phyloP scores from a whole-genome alignment of 495 filamentous ascomycete genomes.

The Neurospora tetraspora region DNA sequence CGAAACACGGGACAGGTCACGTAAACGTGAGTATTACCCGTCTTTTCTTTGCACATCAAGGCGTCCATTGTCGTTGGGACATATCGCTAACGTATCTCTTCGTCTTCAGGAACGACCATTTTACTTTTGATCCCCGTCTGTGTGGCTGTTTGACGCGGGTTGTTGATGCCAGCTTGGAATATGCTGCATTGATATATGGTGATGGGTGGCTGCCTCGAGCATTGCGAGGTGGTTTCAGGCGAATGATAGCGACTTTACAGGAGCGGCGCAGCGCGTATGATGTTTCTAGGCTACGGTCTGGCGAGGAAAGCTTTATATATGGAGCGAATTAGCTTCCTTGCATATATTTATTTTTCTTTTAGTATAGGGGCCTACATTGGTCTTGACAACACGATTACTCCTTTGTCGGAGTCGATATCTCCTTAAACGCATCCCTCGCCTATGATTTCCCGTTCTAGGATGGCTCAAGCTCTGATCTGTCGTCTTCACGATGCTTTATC shows the following conservation, averaged over 20 bases:
- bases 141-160: not conserved
- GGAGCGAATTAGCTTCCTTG: not conserved
- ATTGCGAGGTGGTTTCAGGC: too few species aligned
- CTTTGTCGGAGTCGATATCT: not conserved
- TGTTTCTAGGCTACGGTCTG: not conserved
- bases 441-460: not conserved
- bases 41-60: not conserved
- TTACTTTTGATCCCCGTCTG: not conserved
- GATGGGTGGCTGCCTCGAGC: not conserved
- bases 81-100: not conserved
- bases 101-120: not conserved
- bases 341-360: not conserved
- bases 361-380: not conserved
- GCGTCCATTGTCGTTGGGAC: not conserved
- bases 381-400: not conserved
- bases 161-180: not conserved
- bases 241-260: not conserved
- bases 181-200: not conserved
- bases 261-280: not conserved
- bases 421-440: not conserved
- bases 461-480: not conserved
- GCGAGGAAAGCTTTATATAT: not conserved
- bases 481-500: not conserved
- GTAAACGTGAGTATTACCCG: not conserved
- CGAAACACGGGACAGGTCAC: not conserved